These are phyloP conservation scores for Coemansia sp. DNA, from an alignment of 192 early-diverging fungal genomes.

Conservation along the genomic window DNA sequence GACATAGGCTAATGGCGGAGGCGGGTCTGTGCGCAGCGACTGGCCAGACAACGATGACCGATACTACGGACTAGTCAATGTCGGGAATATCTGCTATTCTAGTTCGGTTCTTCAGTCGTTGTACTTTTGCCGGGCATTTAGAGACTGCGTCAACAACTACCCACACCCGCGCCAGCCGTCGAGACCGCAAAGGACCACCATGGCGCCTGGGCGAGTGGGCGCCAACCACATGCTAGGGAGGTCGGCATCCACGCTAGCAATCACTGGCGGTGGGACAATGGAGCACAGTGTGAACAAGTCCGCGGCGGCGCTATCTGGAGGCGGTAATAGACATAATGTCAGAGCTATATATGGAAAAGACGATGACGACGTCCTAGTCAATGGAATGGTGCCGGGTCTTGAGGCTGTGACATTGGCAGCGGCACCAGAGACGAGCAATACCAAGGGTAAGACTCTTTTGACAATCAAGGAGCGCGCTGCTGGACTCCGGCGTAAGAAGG, in stretches of 20 bases:
- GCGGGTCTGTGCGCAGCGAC: constrained; percentile 22
- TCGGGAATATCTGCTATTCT: constrained; percentile 75
- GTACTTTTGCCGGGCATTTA: constrained; percentile 93
- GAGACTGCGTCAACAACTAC: constrained; percentile 85
- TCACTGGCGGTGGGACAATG: background rate
- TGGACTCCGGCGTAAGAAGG: constrained; percentile 44
- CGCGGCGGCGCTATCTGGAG: background rate
- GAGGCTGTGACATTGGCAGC: constrained; percentile 8
- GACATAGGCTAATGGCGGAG: constrained; percentile 29
- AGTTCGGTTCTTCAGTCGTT: constrained; percentile 96
- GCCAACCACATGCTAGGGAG: constrained; percentile 8
- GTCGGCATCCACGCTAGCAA: constrained; percentile 13
- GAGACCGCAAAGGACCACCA: background rate
- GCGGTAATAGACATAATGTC: background rate
- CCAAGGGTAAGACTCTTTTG: constrained; percentile 22
- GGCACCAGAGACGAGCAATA: background rate
- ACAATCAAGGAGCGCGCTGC: constrained; percentile 37
- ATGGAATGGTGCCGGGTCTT: background rate
- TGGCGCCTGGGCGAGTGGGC: constrained; percentile 10
- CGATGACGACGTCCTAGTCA: background rate
- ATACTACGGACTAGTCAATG: constrained; percentile 90
- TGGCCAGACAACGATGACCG: constrained; percentile 70
- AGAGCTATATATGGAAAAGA: background rate
- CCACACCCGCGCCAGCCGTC: constrained; percentile 57
- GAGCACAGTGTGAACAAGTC: background rate